A percentile compares a stretch with the other conserved stretches of the same genome.
phyloP scores from a whole-genome alignment of 208 protist genomes.

The Acanthamoeba castellanii region DNA sequence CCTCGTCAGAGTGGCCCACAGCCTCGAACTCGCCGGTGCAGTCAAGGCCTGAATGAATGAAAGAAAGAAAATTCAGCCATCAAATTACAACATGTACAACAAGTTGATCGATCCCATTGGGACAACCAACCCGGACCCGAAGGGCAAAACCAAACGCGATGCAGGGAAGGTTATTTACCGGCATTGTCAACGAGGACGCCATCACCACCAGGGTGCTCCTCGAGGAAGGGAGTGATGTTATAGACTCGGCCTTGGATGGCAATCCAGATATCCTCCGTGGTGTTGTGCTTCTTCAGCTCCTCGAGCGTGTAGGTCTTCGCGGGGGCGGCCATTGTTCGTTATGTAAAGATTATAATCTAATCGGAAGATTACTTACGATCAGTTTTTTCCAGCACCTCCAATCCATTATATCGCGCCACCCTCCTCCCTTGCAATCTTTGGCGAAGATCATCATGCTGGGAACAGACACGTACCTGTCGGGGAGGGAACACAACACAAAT shows the following conservation, averaged over 20 bases:
- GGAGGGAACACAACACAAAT: not conserved
- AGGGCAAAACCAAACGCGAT: not conserved
- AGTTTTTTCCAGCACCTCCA: not conserved
- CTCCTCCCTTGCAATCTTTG: not conserved
- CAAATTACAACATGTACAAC: not conserved
- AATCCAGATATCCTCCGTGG: conserved; percentile 94
- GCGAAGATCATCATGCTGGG: not conserved
- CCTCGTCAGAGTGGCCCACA: conserved; percentile 75
- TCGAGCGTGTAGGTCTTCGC: conserved; percentile 87
- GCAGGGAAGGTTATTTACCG: not conserved
- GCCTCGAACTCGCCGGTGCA: conserved; percentile 80
- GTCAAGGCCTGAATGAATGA: conserved; percentile 1
- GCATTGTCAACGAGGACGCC: conserved; percentile 78
- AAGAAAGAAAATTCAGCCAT: not conserved
- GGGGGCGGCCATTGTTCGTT: not conserved
- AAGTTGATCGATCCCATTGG: not conserved
- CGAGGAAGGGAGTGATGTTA: conserved; percentile 93
- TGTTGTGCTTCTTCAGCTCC: conserved; percentile 93
- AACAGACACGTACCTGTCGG: not conserved
- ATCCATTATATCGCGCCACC: not conserved
- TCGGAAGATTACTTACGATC: not conserved
- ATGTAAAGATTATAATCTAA: not conserved
- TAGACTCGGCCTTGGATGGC: conserved; percentile 95
- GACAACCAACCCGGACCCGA: not conserved
- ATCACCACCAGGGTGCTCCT: conserved; percentile 93